These are phyloP conservation scores for Scenedesmus sp. DNA, from an alignment of 163 green algal genomes.

Conservation along the genomic window DNA sequence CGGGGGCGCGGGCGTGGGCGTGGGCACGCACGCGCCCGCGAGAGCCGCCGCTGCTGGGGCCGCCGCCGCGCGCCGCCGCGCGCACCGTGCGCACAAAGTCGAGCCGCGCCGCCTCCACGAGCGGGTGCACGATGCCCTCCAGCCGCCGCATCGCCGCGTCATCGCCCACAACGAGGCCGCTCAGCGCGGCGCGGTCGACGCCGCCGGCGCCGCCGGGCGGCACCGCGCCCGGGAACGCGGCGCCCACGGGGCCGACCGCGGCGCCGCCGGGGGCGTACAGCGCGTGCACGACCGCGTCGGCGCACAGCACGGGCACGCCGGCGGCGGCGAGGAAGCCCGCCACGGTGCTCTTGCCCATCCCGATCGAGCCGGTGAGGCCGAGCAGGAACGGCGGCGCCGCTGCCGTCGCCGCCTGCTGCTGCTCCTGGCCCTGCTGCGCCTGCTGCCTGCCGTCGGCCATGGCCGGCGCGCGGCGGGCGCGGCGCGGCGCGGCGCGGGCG, in stretches of 20 bases:
- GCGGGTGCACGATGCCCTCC: slow-evolving; percentile 82
- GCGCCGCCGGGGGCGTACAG: slow-evolving; percentile 80
- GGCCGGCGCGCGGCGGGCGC: no score
- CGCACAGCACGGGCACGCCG: slow-evolving; percentile 75
- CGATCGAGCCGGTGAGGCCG: slow-evolving; percentile 42
- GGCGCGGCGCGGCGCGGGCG: no score
- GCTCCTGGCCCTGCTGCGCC: neutral
- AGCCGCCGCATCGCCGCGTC: slow-evolving; percentile 67
- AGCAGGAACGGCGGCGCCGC: neutral
- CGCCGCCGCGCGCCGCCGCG: no score
- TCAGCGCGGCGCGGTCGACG: slow-evolving; percentile 65
- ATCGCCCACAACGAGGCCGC: slow-evolving; percentile 66
- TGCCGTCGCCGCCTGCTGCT: neutral
- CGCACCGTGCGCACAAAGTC: slow-evolving; percentile 52
- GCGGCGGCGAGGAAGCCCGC: slow-evolving; percentile 10
- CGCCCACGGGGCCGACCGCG: slow-evolving; percentile 67
- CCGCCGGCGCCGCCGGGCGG: slow-evolving; percentile 60
- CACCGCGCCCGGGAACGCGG: slow-evolving; percentile 64
- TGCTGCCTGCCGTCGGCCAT: neutral
- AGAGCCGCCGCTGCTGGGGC: no score
- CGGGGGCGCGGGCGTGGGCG: neutral
- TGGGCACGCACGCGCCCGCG: no score
- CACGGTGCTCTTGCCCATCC: slow-evolving; percentile 76
- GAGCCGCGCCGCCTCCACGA: slow-evolving; percentile 64
- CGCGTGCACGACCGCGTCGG: slow-evolving; percentile 77